Evolutionary conservation across 2,329 filamentous ascomycete genomes (phyloP).

Genomic region (Domatiomyces globalis): DNA sequence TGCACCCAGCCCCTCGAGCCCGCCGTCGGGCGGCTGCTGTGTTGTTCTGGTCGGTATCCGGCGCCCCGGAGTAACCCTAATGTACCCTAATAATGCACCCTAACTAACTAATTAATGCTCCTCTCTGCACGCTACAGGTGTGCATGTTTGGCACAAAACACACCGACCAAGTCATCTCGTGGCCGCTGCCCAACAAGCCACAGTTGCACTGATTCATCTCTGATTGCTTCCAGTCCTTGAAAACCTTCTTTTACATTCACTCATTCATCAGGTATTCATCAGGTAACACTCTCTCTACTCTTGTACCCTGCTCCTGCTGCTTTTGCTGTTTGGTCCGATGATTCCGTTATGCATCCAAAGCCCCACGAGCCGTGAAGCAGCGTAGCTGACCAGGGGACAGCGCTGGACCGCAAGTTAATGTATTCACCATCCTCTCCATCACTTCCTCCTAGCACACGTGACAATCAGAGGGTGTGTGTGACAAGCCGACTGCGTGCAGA

Average conservation of each 20-base stretch:
- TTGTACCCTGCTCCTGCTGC: neutral
- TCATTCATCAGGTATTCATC: neutral
- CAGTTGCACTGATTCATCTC: neutral
- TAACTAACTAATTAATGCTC: too few relatives aligned
- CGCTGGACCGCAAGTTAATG: constrained; percentile 15
- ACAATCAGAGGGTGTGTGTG: neutral
- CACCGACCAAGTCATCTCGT: neutral
- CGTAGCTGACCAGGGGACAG: neutral
- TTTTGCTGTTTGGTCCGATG: too few relatives aligned
- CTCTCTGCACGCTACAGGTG: too few relatives aligned
- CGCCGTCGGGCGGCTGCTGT: too few relatives aligned
- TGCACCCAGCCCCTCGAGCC: too few relatives aligned
- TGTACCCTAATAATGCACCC: too few relatives aligned
- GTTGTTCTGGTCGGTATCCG: too few relatives aligned
- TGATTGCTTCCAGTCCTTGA: neutral
- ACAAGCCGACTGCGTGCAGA: too few relatives aligned
- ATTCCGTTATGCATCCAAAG: neutral
- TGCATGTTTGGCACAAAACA: neutral
- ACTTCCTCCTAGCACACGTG: constrained; percentile 11
- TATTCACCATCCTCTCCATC: constrained; percentile 9
- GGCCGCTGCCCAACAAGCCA: neutral
- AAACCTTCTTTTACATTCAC: neutral
- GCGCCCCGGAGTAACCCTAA: too few relatives aligned
- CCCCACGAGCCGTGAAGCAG: neutral
- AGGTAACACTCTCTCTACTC: neutral